Evolutionary conservation across 2,329 filamentous ascomycete species (phyloP).

Genomic region (Lizonia empirigonia): DNA sequence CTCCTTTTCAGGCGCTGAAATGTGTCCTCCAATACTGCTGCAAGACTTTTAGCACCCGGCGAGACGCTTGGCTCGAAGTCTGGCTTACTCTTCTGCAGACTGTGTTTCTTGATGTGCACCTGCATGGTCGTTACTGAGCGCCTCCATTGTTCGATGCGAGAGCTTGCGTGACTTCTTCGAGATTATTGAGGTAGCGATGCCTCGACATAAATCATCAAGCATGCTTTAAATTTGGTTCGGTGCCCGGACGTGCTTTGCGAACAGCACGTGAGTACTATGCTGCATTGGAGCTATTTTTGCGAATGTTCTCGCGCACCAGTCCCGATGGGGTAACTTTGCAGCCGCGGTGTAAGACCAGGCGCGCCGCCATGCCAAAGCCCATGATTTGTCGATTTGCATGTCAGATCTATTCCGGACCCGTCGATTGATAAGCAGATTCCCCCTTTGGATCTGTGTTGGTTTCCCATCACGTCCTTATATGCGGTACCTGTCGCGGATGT

Average conservation of each 20-base stretch:
- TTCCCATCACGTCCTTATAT: background rate
- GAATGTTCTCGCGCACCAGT: constrained; percentile 7
- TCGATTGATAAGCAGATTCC: background rate
- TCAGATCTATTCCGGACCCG: constrained; percentile 1
- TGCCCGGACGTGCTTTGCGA: background rate
- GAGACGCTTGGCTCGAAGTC: background rate
- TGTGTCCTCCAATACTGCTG: background rate
- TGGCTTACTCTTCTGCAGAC: background rate
- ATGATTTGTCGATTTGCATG: background rate
- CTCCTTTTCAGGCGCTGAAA: background rate
- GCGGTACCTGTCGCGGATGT: constrained; percentile 4
- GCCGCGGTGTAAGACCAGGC: constrained; percentile 8
- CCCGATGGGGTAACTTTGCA: background rate
- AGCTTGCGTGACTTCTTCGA: background rate
- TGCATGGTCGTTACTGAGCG: background rate
- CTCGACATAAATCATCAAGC: background rate
- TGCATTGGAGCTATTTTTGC: constrained; percentile 14
- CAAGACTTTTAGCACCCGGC: background rate
- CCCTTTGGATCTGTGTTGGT: background rate
- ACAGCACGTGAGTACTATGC: constrained; percentile 14
- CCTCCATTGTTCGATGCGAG: background rate
- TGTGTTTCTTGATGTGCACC: background rate
- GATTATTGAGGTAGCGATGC: background rate
- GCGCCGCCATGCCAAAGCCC: constrained; percentile 1
- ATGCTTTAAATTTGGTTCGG: background rate